phyloP scores from a whole-genome alignment of 768 basidiomycete species.

The Leccinum truebloodii region DNA sequence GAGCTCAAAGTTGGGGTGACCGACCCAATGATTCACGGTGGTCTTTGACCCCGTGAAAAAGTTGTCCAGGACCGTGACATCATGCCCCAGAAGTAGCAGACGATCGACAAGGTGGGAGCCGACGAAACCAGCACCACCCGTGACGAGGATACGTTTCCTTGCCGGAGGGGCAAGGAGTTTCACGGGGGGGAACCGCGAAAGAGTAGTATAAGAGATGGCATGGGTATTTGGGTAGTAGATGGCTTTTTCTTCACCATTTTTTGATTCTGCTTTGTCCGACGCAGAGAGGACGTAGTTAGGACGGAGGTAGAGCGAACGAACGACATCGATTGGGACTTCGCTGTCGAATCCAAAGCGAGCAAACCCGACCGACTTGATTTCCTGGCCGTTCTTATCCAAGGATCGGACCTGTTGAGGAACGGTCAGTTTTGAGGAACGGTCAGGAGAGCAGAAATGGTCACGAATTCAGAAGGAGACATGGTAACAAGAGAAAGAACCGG shows the following conservation, averaged over 20 bases:
- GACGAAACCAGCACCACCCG: conserved; percentile 99
- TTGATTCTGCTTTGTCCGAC: conserved; percentile 37
- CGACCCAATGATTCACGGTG: conserved; percentile 94
- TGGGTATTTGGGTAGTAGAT: conserved; percentile 80
- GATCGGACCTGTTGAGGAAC: conserved; percentile 49
- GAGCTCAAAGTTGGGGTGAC: conserved; percentile 98
- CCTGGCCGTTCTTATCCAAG: conserved; percentile 72
- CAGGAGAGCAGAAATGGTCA: conserved; percentile 2
- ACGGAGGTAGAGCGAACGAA: conserved; percentile 87
- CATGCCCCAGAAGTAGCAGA: conserved; percentile 96
- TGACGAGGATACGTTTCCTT: conserved; percentile 91
- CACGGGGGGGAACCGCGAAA: conserved; percentile 91
- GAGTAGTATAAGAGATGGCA: conserved; percentile 89
- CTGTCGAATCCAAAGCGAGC: conserved; percentile 90
- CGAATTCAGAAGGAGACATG: conserved; percentile 26
- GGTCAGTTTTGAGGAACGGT: conserved; percentile 8
- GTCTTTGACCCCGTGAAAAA: conserved; percentile 99
- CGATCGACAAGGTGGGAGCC: conserved; percentile 98
- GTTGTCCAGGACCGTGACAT: conserved; percentile 96
- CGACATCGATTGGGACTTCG: conserved; percentile 73
- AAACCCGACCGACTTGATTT: conserved; percentile 80
- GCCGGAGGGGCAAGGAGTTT: conserved; percentile 74
- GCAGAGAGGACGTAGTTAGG: conserved; percentile 67
- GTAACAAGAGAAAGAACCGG: background rate
- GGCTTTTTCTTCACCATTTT: conserved; percentile 44